phyloP scores from a whole-genome alignment of 371 early-diverging fungal genomes.

The Mortierella sp. region DNA sequence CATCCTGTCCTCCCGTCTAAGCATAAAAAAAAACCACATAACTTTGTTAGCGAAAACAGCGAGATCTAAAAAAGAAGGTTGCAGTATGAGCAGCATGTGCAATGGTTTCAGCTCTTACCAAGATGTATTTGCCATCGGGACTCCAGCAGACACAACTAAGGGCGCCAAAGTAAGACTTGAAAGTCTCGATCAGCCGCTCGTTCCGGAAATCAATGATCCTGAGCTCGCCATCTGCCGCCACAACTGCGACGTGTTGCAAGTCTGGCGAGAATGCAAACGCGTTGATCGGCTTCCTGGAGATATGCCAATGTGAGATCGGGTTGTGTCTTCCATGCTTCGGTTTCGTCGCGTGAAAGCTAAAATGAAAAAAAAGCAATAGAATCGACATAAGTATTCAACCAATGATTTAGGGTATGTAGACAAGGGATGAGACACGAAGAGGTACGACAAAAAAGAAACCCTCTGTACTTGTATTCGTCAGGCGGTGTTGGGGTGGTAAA shows the following conservation, averaged over 20 bases:
- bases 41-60: too few species aligned
- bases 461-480: slow-evolving; percentile 67
- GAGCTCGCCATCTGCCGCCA: slow-evolving; percentile 82
- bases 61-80: too few species aligned
- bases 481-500: slow-evolving; percentile 61
- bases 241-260: slow-evolving; percentile 83
- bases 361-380: neutral
- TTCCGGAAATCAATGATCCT: slow-evolving; percentile 80
- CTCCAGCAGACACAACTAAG: slow-evolving; percentile 94
- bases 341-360: slow-evolving; percentile 66
- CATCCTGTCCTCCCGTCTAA: slow-evolving; percentile 95
- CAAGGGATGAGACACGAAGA: slow-evolving; percentile 75
- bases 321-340: slow-evolving; percentile 75
- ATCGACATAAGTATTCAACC: too few species aligned
- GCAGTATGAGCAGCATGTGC: neutral
- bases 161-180: slow-evolving; percentile 86
- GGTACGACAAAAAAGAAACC: slow-evolving; percentile 73
- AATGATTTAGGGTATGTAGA: slow-evolving; percentile 58
- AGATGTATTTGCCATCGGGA: slow-evolving; percentile 91
- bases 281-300: slow-evolving; percentile 75
- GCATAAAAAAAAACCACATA: too few species aligned
- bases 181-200: slow-evolving; percentile 82
- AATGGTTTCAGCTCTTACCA: slow-evolving; percentile 65
- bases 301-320: slow-evolving; percentile 83
- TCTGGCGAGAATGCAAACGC: slow-evolving; percentile 92